Evolutionary conservation across 1,139 yeast species (phyloP).

Genomic region (Nakaseomyces glabratus): DNA sequence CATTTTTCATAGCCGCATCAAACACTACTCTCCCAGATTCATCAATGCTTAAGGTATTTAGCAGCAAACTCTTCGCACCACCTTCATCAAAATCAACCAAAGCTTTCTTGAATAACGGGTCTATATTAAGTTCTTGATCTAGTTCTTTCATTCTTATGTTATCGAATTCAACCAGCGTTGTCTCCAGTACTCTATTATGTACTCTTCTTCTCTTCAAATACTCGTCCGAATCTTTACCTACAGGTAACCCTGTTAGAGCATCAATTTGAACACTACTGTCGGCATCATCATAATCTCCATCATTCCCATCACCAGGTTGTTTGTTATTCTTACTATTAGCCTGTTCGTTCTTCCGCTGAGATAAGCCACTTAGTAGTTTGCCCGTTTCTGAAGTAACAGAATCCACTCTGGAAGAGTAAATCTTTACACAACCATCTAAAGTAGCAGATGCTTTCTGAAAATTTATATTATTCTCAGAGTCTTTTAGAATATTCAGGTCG

Average conservation of each 20-base stretch:
- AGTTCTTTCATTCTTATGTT: constrained; percentile 56
- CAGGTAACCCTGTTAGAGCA: constrained; percentile 29
- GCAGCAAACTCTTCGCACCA: constrained; percentile 75
- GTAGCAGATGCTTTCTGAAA: constrained; percentile 72
- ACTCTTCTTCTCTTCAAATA: constrained; percentile 24
- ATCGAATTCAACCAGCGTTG: constrained; percentile 49
- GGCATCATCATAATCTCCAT: constrained; percentile 33
- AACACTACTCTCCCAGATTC: constrained; percentile 32
- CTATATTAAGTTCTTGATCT: constrained; percentile 72
- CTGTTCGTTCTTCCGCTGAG: constrained; percentile 22
- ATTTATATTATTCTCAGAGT: constrained; percentile 29
- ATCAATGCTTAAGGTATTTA: constrained; percentile 51
- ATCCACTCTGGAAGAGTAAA: constrained; percentile 79
- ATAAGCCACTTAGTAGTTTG: constrained; percentile 62
- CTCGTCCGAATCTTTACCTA: constrained; percentile 31
- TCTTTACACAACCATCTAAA: constrained; percentile 77
- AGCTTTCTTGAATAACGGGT: constrained; percentile 82
- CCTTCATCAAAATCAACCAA: constrained; percentile 93
- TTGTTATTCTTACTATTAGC: constrained; percentile 17
- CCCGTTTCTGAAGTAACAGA: constrained; percentile 91
- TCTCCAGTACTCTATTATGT: constrained; percentile 39
- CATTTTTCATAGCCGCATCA: constrained; percentile 33
- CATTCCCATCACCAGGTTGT: constrained; percentile 23
- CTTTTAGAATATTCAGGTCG: constrained; percentile 30
- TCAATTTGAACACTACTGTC: constrained; percentile 29